Evolutionary conservation across 768 basidiomycete genomes (phyloP).

Genomic region (Russula vinacea): DNA sequence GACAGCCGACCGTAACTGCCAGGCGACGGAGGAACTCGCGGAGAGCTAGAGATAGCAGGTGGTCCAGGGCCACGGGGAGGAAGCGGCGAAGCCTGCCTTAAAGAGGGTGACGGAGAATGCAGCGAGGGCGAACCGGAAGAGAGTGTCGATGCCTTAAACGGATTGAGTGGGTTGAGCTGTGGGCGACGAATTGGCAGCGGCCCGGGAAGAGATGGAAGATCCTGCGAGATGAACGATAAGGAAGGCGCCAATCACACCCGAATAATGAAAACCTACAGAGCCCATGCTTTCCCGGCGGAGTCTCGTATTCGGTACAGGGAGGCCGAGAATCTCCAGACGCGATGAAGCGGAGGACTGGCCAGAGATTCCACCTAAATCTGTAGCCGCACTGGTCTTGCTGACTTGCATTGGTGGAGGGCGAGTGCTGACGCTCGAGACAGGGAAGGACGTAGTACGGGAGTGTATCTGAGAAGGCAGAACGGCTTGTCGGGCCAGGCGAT

Average conservation of each 20-base stretch:
- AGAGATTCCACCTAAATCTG: conserved; percentile 35
- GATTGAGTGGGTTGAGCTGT: conserved; percentile 43
- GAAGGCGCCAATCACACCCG: conserved; percentile 2
- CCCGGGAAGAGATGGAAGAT: conserved; percentile 41
- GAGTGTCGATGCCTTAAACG: conserved; percentile 51
- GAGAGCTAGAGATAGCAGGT: conserved; percentile 39
- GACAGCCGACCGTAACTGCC: conserved; percentile 35
- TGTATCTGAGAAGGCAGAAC: conserved; percentile 38
- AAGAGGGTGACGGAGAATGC: conserved; percentile 48
- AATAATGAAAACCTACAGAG: conserved; percentile 34
- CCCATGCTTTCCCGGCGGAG: conserved; percentile 51
- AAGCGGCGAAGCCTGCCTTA: conserved; percentile 48
- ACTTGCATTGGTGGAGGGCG: conserved; percentile 39
- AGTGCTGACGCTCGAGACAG: conserved; percentile 38
- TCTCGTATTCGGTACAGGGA: conserved; percentile 37
- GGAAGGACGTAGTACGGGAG: conserved; percentile 41
- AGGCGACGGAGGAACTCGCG: conserved; percentile 44
- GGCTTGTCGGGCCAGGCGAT: conserved; percentile 38
- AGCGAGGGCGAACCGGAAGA: conserved; percentile 48
- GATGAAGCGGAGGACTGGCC: conserved; percentile 44
- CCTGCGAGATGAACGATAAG: conserved; percentile 31
- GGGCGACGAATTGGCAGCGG: conserved; percentile 47
- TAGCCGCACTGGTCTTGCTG: conserved; percentile 25
- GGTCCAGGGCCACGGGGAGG: conserved; percentile 37
- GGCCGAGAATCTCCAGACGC: conserved; percentile 28